A percentile compares a stretch with the other conserved stretches of the same genome.
phyloP scores from a whole-genome alignment of 1,284 basidiomycete species.

The Taiwanofungus camphoratus region DNA sequence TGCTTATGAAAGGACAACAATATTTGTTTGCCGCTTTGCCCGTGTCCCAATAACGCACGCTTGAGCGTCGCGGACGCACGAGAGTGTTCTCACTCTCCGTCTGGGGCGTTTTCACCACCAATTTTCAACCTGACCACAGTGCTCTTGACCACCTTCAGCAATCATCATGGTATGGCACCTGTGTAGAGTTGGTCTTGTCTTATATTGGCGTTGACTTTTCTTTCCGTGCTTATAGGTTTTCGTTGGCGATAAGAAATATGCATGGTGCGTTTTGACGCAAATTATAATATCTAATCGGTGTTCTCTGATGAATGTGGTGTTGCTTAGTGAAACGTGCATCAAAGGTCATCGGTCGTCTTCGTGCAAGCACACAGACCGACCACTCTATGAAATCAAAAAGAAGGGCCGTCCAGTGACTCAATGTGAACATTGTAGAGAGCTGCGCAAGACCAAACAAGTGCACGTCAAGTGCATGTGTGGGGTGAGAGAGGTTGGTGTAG shows the following conservation, averaged over 20 bases:
- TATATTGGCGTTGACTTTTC: slow-evolving; percentile 1
- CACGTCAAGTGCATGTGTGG: slow-evolving; percentile 58
- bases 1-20: slow-evolving; percentile 12
- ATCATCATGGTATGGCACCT: slow-evolving; percentile 23
- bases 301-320: no score
- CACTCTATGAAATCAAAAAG: slow-evolving; percentile 74
- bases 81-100: slow-evolving; percentile 18
- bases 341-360: slow-evolving; percentile 28
- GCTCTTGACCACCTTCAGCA: slow-evolving; percentile 1
- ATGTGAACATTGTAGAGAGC: slow-evolving; percentile 67
- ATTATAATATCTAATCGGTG: no score
- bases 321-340: slow-evolving; percentile 6
- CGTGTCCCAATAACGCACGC: slow-evolving; percentile 27
- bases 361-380: slow-evolving; percentile 69
- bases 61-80: slow-evolving; percentile 27
- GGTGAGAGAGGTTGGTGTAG: not conserved
- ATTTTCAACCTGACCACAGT: slow-evolving; percentile 1
- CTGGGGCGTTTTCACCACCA: slow-evolving; percentile 18
- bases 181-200: no score
- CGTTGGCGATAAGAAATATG: slow-evolving; percentile 77
- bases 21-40: slow-evolving; percentile 16
- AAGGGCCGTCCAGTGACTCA: slow-evolving; percentile 72
- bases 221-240: slow-evolving; percentile 46
- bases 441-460: slow-evolving; percentile 66
- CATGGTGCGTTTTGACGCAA: slow-evolving; percentile 63